These are phyloP conservation scores for Sphagnum magellanicum DNA, from an alignment of 228 moss, liverwort and hornwort species.

Conservation along the genomic window DNA sequence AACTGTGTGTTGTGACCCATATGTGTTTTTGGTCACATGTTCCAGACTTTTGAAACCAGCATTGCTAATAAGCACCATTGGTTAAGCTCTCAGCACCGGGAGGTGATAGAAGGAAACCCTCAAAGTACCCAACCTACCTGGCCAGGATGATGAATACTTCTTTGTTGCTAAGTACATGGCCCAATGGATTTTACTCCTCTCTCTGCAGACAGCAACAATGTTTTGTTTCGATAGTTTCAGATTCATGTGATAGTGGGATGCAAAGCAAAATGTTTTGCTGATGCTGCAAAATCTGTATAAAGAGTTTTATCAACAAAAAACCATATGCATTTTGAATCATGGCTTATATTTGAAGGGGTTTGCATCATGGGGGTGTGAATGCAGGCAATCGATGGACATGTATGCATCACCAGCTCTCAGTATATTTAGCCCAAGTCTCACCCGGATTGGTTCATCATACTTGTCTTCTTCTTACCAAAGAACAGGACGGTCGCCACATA, in stretches of 20 bases:
- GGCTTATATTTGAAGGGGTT: background rate
- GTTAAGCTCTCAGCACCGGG: no score
- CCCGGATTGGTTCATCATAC: constrained; percentile 55
- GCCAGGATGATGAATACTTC: no score
- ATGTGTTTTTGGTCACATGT: no score
- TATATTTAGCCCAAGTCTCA: constrained; percentile 67
- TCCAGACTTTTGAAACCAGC: no score
- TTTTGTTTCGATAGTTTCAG: background rate
- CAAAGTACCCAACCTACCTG: no score
- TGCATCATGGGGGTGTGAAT: background rate
- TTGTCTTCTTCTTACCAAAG: constrained; percentile 43
- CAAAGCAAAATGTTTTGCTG: no score
- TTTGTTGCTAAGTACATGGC: no score
- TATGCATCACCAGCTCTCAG: constrained; percentile 64
- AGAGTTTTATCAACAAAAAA: background rate
- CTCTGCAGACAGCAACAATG: background rate
- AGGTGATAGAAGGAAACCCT: no score
- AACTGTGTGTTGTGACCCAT: no score
- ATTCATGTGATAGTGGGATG: background rate
- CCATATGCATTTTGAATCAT: background rate
- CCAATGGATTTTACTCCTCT: background rate
- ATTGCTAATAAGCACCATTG: no score
- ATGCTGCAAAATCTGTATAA: no score
- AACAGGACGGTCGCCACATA: constrained; percentile 6
- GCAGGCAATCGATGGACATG: constrained; percentile 88